Base-by-base conservation (phyloP, 352 stramenopile species). In the Paralagenidium karlingii region DNA sequence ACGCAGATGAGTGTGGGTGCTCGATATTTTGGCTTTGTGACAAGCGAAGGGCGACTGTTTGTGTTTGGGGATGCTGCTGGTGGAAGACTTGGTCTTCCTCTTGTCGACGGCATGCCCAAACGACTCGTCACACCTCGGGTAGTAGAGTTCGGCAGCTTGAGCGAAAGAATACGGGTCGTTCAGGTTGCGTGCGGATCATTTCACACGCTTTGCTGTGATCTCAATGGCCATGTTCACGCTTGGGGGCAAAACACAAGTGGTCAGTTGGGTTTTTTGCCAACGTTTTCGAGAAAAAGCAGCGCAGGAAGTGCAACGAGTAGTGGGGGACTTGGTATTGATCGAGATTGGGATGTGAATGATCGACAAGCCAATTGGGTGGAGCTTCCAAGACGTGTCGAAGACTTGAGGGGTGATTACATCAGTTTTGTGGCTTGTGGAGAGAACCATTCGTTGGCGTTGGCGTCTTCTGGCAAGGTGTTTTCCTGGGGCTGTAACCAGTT, bases 31-130 rank as follows among this genome's bases (percentile, higher is more conserved):
- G 68, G 60, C n/a, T 38, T 48, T 1, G 47, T 70, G 20, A 58
- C 51, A 19, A 71, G 82, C 27, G 68, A 83, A 27, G 79, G 79
- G 2, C 60, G 60, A 19, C 40, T 90, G 43, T 88, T 68, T 53
- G 88, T 82, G 65, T 92, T 73, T 70, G 75, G 79, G 10, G 75
- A 88, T 46, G 61, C 49, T 15, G 76, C 55, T 26, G 68, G 67
- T 18, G 54, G 64, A 1, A 67, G 75, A 13, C 55, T 85, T n/a
- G 75, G 68, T 2, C 81, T 79, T 20, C 25, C 53, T 3, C 36
- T 62, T 33, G 56, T 57, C 5, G 47, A 73, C 30, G 70, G 70
- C 27, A n/a, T n/a, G n/a, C 52, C 71, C 16, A 45, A 57, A 5
- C 54, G 70, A 32, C 58, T 60, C 18, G 57, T 78, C 1, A 51